Conservation (phyloP, 768 basidiomycete species). For the Lentinus tigrinus region DNA sequence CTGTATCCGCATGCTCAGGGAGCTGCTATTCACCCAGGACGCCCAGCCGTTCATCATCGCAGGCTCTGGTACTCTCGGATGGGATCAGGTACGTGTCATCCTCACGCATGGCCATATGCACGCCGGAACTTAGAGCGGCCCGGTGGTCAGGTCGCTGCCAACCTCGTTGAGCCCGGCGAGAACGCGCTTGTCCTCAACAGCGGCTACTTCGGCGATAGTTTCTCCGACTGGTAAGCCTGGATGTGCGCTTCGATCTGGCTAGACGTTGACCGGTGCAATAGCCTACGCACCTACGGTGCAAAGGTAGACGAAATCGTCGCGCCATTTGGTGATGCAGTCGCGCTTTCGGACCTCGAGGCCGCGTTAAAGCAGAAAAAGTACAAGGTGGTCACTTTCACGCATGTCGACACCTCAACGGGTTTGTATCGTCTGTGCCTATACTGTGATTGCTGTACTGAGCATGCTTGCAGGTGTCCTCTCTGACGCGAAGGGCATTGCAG, state of each 20-base stretch:
- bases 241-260: background rate
- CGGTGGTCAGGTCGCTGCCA: conserved; percentile 69
- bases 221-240: conserved; percentile 73
- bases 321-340: conserved; percentile 75
- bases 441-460: background rate
- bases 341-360: conserved; percentile 54
- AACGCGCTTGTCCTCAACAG: conserved; percentile 80
- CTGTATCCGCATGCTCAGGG: conserved; percentile 78
- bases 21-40: conserved; percentile 73
- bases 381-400: conserved; percentile 90
- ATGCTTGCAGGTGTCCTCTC: conserved; percentile 70
- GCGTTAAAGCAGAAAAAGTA: conserved; percentile 79
- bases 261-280: conserved; percentile 27
- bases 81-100: conserved; percentile 72
- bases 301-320: conserved; percentile 83
- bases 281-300: conserved; percentile 86
- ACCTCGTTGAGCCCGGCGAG: conserved; percentile 83
- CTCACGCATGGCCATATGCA: background rate
- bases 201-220: conserved; percentile 94
- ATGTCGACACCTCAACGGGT: conserved; percentile 91
- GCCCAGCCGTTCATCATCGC: conserved; percentile 93
- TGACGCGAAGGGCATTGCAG: conserved; percentile 72
- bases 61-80: conserved; percentile 93
- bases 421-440: background rate
- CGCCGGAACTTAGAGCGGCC: background rate